Percentiles rank a stretch among this genome's conserved stretches.
phyloP scores from a whole-genome alignment of 331 rosid species.

The Cucumis variabilis region DNA sequence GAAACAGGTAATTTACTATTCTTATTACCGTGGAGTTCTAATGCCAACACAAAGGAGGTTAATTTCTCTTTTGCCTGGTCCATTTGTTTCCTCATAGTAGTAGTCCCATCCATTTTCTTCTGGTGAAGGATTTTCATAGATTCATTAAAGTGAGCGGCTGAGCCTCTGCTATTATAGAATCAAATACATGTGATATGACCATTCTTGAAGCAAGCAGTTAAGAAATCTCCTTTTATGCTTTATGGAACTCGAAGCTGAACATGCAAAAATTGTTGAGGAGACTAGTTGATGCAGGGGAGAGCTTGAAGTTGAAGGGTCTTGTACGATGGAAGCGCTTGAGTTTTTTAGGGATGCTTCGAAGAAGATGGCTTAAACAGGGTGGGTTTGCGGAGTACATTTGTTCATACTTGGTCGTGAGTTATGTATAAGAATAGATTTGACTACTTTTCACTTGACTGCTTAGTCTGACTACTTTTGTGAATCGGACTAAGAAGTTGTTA shows the following conservation, averaged over 20 bases:
- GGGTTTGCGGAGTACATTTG: background rate
- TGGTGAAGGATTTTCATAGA: background rate
- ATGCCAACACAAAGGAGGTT: background rate
- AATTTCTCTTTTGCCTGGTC: background rate
- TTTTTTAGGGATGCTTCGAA: background rate
- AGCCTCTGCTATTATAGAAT: background rate
- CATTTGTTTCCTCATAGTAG: background rate
- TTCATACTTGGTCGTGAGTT: background rate
- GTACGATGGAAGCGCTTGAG: background rate
- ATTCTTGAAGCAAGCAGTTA: background rate
- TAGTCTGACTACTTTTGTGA: background rate
- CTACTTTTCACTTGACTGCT: background rate
- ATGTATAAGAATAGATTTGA: background rate
- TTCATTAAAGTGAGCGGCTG: background rate
- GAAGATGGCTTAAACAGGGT: background rate
- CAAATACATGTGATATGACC: background rate
- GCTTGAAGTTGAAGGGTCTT: background rate
- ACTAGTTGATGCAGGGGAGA: background rate
- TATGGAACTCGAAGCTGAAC: background rate
- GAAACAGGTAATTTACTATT: background rate
- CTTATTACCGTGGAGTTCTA: background rate
- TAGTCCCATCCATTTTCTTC: background rate
- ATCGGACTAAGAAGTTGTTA: background rate
- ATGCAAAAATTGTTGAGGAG: background rate
- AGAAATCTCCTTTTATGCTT: background rate